Conservation (phyloP, 192 early-diverging fungal genomes). For the Gonapodya sp. region DNA sequence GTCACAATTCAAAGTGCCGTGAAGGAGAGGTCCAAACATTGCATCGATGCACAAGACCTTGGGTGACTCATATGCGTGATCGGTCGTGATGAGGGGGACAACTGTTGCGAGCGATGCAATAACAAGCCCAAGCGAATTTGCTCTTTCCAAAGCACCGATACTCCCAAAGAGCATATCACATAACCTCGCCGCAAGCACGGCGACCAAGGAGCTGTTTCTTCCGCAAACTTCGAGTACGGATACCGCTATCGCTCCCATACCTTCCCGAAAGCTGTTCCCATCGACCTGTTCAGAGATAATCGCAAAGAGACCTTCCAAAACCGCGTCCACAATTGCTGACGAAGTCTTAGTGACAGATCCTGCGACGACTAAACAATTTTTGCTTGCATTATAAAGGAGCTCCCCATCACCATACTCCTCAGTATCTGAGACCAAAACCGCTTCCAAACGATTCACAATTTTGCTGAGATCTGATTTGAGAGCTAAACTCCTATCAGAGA, state of each 20-base stretch:
- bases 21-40: not conserved
- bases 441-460: not conserved
- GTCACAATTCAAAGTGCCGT: not conserved
- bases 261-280: not conserved
- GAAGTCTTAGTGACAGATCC: not conserved
- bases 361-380: not conserved
- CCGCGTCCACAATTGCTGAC: not conserved
- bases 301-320: not conserved
- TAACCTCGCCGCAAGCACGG: not conserved
- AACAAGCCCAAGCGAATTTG: not conserved
- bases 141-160: not conserved
- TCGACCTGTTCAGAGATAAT: not conserved
- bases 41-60: not conserved
- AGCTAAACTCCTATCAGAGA: not conserved
- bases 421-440: not conserved
- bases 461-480: not conserved
- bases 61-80: not conserved
- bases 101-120: not conserved
- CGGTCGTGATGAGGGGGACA: not conserved
- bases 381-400: not conserved
- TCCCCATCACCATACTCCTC: not conserved
- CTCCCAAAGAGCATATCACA: not conserved
- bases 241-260: not conserved
- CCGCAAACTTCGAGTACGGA: not conserved
- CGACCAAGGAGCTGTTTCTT: not conserved